These are phyloP conservation scores for Chytriomyces sp. DNA, from an alignment of 192 early-diverging fungal species.

Conservation along the genomic window DNA sequence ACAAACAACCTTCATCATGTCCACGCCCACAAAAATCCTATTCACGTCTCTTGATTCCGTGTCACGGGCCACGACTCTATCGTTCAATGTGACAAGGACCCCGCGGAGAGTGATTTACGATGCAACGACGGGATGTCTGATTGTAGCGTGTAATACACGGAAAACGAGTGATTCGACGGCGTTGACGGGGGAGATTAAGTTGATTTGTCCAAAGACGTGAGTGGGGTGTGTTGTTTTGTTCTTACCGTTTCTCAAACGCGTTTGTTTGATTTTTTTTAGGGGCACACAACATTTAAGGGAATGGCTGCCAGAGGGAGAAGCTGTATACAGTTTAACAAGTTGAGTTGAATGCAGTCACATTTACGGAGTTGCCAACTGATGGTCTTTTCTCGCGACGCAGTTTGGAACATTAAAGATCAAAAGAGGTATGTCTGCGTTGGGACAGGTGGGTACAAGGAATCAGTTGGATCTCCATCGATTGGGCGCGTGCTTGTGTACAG, in stretches of 20 bases:
- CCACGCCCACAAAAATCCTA: not conserved
- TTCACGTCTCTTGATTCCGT: not conserved
- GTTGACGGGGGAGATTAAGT: conserved; percentile 32
- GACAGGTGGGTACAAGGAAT: conserved; percentile 41
- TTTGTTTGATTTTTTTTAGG: too few species aligned
- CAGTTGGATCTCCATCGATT: not conserved
- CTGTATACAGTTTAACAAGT: conserved; percentile 42
- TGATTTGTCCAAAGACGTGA: conserved; percentile 45
- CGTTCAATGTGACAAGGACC: too few species aligned
- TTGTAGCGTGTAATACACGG: conserved; percentile 37
- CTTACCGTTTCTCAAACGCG: not conserved
- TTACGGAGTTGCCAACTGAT: too few species aligned
- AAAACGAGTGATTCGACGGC: conserved; percentile 7
- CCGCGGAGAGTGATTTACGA: conserved; percentile 53
- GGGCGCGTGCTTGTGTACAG: conserved; percentile 58
- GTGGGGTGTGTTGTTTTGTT: not conserved
- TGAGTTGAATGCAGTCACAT: too few species aligned
- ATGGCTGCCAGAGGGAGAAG: conserved; percentile 28
- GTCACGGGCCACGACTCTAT: too few species aligned
- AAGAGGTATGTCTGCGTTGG: conserved; percentile 57
- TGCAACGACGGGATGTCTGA: conserved; percentile 22
- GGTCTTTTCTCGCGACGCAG: too few species aligned
- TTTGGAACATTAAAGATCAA: conserved; percentile 55
- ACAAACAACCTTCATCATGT: not conserved
- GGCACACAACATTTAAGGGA: conserved; percentile 36